Base-by-base conservation (phyloP, 2,329 filamentous ascomycete genomes). In the Celoporthe dispersa region DNA sequence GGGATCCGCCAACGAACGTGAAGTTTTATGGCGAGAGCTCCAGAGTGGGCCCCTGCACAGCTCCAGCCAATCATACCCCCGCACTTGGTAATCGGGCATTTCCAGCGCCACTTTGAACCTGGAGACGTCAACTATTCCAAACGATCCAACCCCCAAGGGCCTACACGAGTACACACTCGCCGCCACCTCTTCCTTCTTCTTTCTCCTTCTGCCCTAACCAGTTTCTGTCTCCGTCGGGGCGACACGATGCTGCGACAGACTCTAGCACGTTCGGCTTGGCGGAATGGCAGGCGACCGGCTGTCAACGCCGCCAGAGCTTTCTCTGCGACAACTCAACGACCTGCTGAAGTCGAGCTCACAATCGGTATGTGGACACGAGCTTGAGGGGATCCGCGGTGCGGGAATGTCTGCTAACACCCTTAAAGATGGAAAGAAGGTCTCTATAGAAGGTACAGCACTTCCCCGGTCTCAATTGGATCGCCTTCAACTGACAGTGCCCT, bases 351-450 rank as follows among this genome's bases (percentile, higher is more conserved):
- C 79, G 94, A 98, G 88, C 90, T 99, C 82, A 99, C 95, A 79
- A 90, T 98, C 86, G 94, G 93, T 97, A 84, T 79, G 89, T 83
- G 64, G 64, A 35, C 76, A 74, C 57, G 70, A 28, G 70, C 60
- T 48, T 39, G 63, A 51, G 65, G 51, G n/a, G 55, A 73, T 60
- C 73, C 71, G 22, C 35, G 41, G 22, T 37, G 22, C 44, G 22
- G 48, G 72, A 74, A 71, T 55, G 25, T 60, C 57, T 61, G 64
- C 80, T 83, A 77, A 83, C 78, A 60, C 53, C 53, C 69, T 61
- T 75, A 60, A 79, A 94, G 95, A 99, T 89, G 96, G 95, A 80
- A 97, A 97, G 87, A 97, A 98, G 84, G 92, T 99, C 69, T 97
- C 94, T 73, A 94, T 99, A 81, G 94, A 98, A 92, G 94, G 94